These are phyloP conservation scores for Tieghemostelium lacteum DNA, from an alignment of 78 protist genomes.

Conservation along the genomic window DNA sequence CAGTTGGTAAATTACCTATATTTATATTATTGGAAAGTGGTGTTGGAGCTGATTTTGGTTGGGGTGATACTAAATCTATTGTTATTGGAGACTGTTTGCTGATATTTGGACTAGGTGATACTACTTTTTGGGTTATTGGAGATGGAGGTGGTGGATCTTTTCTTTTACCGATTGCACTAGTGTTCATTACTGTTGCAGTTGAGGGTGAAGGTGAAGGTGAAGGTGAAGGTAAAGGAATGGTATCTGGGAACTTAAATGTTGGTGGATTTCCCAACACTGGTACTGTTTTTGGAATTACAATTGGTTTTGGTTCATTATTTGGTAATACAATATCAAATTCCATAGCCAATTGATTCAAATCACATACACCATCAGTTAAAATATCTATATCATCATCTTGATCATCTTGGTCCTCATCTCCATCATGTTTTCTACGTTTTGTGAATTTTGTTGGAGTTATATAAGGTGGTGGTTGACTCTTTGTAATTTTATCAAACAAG, in stretches of 20 bases:
- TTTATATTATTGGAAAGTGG: neutral
- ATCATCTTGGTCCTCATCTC: neutral
- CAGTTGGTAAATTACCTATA: neutral
- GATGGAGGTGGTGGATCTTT: constrained; percentile 60
- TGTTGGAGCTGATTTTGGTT: neutral
- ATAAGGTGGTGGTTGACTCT: constrained; percentile 62
- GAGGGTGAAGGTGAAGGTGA: too few species aligned
- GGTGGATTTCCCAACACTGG: neutral
- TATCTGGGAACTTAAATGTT: neutral
- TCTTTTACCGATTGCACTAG: constrained; percentile 17
- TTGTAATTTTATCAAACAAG: constrained; percentile 48
- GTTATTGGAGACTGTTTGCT: neutral
- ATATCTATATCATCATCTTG: neutral
- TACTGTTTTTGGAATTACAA: neutral
- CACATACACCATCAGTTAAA: neutral
- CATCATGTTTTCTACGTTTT: constrained; percentile 34
- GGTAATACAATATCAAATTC: too few species aligned
- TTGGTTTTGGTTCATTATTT: constrained; percentile 11
- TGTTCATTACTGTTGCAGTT: too few species aligned
- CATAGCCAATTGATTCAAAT: neutral
- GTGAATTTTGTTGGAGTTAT: constrained; percentile 69
- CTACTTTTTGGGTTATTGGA: neutral
- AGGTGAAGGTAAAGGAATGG: neutral
- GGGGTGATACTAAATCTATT: neutral
- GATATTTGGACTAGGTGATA: neutral